Percentiles rank a stretch among this genome's conserved stretches.
Conservation (phyloP, 805 yeast species). For the Alloascoidea africana region DNA sequence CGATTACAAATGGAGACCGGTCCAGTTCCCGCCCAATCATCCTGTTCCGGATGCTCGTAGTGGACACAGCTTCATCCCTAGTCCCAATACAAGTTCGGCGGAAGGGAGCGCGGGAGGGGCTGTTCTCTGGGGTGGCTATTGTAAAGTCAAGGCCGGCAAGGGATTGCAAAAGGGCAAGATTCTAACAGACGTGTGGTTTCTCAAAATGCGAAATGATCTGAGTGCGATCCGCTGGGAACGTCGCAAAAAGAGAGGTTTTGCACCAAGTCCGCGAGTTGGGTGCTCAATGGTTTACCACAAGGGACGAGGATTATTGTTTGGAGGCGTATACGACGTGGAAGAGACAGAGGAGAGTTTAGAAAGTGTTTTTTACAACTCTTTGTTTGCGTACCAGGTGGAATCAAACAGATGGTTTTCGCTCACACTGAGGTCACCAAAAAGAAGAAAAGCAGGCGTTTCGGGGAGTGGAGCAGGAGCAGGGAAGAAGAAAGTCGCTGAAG, state of each 20-base stretch:
- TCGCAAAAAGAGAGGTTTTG: conserved; percentile 76
- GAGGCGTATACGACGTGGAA: conserved; percentile 90
- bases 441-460: conserved; percentile 21
- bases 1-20: conserved; percentile 80
- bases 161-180: conserved; percentile 88
- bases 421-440: conserved; percentile 44
- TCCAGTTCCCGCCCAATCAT: conserved; percentile 73
- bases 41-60: conserved; percentile 82
- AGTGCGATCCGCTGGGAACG: conserved; percentile 76
- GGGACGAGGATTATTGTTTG: conserved; percentile 85
- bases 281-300: conserved; percentile 80
- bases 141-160: conserved; percentile 71
- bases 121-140: conserved; percentile 82
- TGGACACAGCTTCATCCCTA: conserved; percentile 79
- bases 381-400: conserved; percentile 73
- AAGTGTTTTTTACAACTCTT: conserved; percentile 67
- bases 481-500: conserved; percentile 26
- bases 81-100: too few species aligned
- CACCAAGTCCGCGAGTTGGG: conserved; percentile 91
- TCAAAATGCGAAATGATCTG: conserved; percentile 78
- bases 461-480: conserved; percentile 19
- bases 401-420: conserved; percentile 79
- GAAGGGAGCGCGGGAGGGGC: too few species aligned
- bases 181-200: conserved; percentile 69
- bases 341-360: conserved; percentile 90